Evolutionary conservation across 2,329 filamentous ascomycete genomes (phyloP), one percentile per base, ranked within the genome.

Genomic region (Neoarthrinium moseri): DNA sequence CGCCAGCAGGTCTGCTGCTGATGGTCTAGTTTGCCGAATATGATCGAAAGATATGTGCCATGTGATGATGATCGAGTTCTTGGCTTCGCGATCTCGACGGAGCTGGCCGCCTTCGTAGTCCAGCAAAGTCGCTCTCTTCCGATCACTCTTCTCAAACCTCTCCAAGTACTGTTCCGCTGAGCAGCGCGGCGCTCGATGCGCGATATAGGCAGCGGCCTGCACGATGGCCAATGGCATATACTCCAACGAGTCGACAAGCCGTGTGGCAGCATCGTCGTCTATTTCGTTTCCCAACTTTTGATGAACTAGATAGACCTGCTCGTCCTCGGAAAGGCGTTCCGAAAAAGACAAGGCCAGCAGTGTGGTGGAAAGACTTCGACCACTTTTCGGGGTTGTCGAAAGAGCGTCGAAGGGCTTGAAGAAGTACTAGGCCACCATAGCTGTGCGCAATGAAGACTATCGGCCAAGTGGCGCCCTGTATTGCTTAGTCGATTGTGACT

Each of bases 1-100:
- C 1, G 69, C 70, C 0, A 77, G 50, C 8, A 75, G 52, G 13
- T 71, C 54, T 3, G 71, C 61, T 7, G 73, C 73, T 4, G 60
- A 60, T 5, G 49, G 57, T 27, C 24, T 41, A n/a, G 27, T 26
- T 22, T 35, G 18, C 13, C 27, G 40, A 15, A 41, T 41, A 30
- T 41, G 38, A n/a, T 29, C 18, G 13, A 41, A 41, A 7, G 38
- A 41, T 10, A 67, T 66, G 0, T 65, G 60, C 66, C 62, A 73
- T 0, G 67, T 70, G 0, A 46, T 38, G 2, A 67, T 56, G 1
- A 72, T 53, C 2, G 66, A 64, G 41, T 70, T 66, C 26, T 53
- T 55, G 11, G 61, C 62, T 23, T 51, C 54, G 15, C 29, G 6
- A 43, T 71, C 66, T 23, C 66, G 59, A 6, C 63, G 58, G 5